These are phyloP conservation scores for Aspergillus sp. DNA, from an alignment of 2,329 filamentous ascomycete species.

Conservation along the genomic window DNA sequence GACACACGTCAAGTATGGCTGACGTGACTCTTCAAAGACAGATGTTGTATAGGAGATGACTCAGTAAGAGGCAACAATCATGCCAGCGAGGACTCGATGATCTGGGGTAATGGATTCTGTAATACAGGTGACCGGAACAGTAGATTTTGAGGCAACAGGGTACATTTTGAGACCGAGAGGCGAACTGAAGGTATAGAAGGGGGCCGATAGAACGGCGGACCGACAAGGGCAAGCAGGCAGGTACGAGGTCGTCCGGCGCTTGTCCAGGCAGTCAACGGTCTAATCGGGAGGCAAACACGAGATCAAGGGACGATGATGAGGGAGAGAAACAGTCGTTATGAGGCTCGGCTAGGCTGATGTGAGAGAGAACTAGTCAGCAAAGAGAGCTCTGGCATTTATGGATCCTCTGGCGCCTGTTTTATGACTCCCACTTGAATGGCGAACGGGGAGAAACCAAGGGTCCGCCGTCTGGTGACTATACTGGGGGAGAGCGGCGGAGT, in stretches of 20 bases:
- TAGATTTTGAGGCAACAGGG: conserved; percentile 37
- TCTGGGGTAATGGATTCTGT: conserved; percentile 38
- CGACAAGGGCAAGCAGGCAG: conserved; percentile 40
- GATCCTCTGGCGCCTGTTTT: conserved; percentile 20
- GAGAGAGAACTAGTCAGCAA: conserved; percentile 27
- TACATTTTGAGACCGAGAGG: conserved; percentile 44
- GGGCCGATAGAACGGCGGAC: conserved; percentile 36
- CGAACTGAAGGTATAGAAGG: conserved; percentile 29
- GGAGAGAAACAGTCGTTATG: conserved; percentile 12
- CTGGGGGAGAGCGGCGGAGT: conserved; percentile 20
- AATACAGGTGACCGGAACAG: conserved; percentile 45
- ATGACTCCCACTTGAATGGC: conserved; percentile 22
- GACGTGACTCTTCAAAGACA: conserved; percentile 26
- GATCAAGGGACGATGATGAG: conserved; percentile 12
- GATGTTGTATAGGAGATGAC: conserved; percentile 19
- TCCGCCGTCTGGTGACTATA: conserved; percentile 26
- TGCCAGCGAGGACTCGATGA: conserved; percentile 32
- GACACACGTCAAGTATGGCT: conserved; percentile 21
- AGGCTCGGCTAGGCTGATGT: conserved; percentile 26
- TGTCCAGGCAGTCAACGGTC: conserved; percentile 36
- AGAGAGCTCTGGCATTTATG: conserved; percentile 13
- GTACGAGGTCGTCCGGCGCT: conserved; percentile 26
- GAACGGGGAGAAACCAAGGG: conserved; percentile 20
- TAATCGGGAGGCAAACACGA: conserved; percentile 21
- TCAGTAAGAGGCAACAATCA: conserved; percentile 34